These are phyloP conservation scores for Alternaria sp. DNA, from an alignment of 2,329 filamentous ascomycete genomes.

Conservation along the genomic window DNA sequence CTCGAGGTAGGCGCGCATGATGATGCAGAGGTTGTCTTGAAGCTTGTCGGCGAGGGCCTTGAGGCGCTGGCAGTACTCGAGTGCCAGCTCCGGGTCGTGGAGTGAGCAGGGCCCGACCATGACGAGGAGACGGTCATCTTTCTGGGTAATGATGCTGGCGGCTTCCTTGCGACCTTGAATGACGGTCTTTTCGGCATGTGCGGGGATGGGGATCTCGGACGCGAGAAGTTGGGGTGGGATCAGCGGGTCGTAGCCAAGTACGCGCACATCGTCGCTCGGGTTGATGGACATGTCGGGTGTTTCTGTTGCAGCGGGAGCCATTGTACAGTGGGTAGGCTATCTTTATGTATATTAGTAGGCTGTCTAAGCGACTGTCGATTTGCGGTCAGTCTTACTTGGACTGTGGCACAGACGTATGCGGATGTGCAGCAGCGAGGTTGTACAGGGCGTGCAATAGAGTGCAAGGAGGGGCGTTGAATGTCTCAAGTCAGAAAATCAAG, in stretches of 20 bases:
- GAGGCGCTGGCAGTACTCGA: slow-evolving; percentile 85
- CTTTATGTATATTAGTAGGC: slow-evolving; percentile 25
- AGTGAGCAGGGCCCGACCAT: slow-evolving; percentile 96
- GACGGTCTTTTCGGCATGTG: slow-evolving; percentile 69
- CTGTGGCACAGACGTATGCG: slow-evolving; percentile 9
- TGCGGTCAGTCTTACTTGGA: slow-evolving; percentile 22
- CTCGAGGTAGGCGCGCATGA: slow-evolving; percentile 99
- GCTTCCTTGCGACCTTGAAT: slow-evolving; percentile 73
- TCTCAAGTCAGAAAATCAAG: slow-evolving; percentile 5
- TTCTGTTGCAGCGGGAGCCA: slow-evolving; percentile 24
- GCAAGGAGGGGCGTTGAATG: slow-evolving; percentile 9
- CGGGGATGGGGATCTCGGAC: slow-evolving; percentile 77
- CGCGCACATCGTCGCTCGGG: slow-evolving; percentile 63
- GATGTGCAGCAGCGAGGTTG: slow-evolving; percentile 5
- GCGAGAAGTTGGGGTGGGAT: slow-evolving; percentile 88
- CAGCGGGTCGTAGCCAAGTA: slow-evolving; percentile 91
- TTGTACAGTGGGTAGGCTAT: slow-evolving; percentile 4
- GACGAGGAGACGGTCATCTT: slow-evolving; percentile 87
- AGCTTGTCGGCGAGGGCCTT: slow-evolving; percentile 80
- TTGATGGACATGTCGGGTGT: slow-evolving; percentile 39
- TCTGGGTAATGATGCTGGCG: slow-evolving; percentile 77
- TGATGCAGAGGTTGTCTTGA: slow-evolving; percentile 81
- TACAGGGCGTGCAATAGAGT: slow-evolving; percentile 9
- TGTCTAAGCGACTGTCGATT: slow-evolving; percentile 9
- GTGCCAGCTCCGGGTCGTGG: slow-evolving; percentile 86